Evolutionary conservation across 441 rosid genomes (phyloP), one percentile per base, ranked within the genome.

Genomic region (Erodium trifolium): DNA sequence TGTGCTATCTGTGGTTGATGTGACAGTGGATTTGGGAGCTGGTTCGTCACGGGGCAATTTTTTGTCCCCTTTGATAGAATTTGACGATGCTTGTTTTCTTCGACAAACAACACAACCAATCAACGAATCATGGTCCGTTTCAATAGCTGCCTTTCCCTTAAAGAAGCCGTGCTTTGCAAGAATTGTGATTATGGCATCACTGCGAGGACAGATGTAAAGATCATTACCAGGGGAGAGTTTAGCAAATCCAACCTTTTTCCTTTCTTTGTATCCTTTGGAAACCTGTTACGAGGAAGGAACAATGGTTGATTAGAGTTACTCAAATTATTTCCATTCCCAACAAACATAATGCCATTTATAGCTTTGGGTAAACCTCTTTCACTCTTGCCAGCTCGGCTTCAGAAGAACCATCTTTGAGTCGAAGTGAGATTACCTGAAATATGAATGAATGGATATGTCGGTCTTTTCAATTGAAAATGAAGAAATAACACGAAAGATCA

Each of bases 161-260:
- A 79, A 76, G 76, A 79, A 76, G 19, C 82, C 82, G 72, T 79
- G 71, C 67, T 74, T 79, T 55, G 82, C 82, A 70, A 79, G 76
- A 69, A 77, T 63, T 51, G 82, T 77, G 59, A 77, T 79, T 35
- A 79, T 79, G 59, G 73, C 60, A 45, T 79, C 72, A 68, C 70
- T 79, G 47, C 67, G 70, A 74, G 80, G 75, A 68, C 80, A 77
- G 16, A 76, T 67, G 69, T 79, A 79, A 49, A 79, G 76, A 69
- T 79, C 80, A 74, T 69, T 65, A 7, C 82, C 80, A 2, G 77
- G 76, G 7, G 76, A 69, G 37, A 76, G 51, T 69, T 72, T 70
- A 68, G 73, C 82, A 64, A 76, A 41, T 68, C 80, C 80, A 70
- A 79, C 80, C 71, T 73, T 79, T 65, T 67, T 64, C 65, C 78